phyloP scores from a whole-genome alignment of 495 filamentous ascomycete genomes.

The Xylaria bambusicola region DNA sequence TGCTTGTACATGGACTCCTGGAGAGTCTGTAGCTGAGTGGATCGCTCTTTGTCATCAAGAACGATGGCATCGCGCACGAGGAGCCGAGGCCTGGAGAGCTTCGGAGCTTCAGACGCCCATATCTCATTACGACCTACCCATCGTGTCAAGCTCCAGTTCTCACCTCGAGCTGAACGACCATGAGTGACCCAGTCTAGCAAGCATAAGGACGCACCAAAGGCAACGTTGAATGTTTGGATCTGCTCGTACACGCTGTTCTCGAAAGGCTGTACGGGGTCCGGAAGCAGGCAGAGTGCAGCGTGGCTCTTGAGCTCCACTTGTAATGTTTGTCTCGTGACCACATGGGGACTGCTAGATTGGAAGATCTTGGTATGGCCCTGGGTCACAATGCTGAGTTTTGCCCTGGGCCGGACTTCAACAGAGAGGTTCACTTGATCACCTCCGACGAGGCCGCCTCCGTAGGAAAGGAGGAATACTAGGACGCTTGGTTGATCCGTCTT shows the following conservation, averaged over 20 bases:
- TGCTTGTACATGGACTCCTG: constrained; percentile 63
- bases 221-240: constrained; percentile 71
- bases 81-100: constrained; percentile 52
- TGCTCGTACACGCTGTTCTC: constrained; percentile 78
- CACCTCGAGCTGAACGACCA: constrained; percentile 82
- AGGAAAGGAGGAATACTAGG: constrained; percentile 82
- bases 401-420: constrained; percentile 61
- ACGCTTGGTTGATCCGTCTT: constrained; percentile 60
- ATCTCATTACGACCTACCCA: constrained; percentile 89
- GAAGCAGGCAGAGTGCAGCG: constrained; percentile 83
- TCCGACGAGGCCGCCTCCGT: constrained; percentile 89
- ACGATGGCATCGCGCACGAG: constrained; percentile 81
- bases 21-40: constrained; percentile 37
- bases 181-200: constrained; percentile 91
- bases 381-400: constrained; percentile 80
- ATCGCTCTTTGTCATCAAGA: constrained; percentile 57
- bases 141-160: constrained; percentile 77
- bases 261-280: constrained; percentile 92
- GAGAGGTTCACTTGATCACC: constrained; percentile 77
- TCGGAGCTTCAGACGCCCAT: constrained; percentile 49
- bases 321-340: constrained; percentile 69
- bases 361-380: constrained; percentile 98
- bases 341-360: constrained; percentile 61
- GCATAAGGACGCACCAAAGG: constrained; percentile 63
- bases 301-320: constrained; percentile 60